A percentile compares a stretch with the other conserved stretches of the same genome.
Conservation (phyloP, 75 land plant genomes). For the Pinus albicaulis region DNA sequence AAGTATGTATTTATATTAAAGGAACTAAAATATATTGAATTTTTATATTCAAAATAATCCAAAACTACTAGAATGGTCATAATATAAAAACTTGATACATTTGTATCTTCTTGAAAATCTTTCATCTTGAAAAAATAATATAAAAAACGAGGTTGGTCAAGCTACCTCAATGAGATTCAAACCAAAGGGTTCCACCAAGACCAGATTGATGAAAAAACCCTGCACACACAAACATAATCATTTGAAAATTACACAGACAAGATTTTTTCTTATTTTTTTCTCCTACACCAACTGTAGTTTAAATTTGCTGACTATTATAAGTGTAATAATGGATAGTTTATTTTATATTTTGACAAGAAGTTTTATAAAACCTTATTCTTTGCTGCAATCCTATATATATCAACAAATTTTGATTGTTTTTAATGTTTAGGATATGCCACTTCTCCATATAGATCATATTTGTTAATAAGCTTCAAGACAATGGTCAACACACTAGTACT, state of each 20-base stretch:
- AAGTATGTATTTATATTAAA: too few species aligned
- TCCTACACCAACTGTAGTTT: not conserved
- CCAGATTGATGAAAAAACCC: conserved; percentile 96
- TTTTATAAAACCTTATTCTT: conserved; percentile 66
- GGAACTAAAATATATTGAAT: too few species aligned
- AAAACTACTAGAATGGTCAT: not conserved
- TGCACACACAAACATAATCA: conserved; percentile 14
- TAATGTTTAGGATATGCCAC: conserved; percentile 97
- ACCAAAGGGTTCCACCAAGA: conserved; percentile 93
- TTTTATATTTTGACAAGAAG: not conserved
- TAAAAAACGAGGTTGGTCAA: not conserved
- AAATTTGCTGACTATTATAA: not conserved
- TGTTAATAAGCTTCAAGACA: conserved; percentile 79
- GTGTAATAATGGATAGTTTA: not conserved
- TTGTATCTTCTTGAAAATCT: not conserved
- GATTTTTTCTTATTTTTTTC: too few species aligned
- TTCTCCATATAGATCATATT: conserved; percentile 87
- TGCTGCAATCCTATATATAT: conserved; percentile 89
- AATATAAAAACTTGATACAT: not conserved
- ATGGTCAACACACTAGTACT: conserved; percentile 69
- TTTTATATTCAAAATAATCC: not conserved
- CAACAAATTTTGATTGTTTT: conserved; percentile 84
- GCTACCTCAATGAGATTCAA: conserved; percentile 85
- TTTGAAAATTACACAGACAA: not conserved
- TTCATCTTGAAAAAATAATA: not conserved